Conservation (phyloP, 768 basidiomycete genomes). For the Naganishia randhawae region DNA sequence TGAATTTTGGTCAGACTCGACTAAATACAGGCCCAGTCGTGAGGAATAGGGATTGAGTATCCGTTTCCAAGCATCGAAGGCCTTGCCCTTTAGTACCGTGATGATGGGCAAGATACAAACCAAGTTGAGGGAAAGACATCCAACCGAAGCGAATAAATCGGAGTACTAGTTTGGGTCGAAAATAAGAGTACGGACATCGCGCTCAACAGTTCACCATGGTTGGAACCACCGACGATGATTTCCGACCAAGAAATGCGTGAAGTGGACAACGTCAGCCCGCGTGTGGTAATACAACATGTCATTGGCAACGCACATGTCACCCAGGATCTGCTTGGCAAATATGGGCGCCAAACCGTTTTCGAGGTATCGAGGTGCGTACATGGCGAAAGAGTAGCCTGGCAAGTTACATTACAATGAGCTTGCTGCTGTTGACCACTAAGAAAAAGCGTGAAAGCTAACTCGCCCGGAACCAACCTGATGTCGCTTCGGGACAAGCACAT, state of each 20-base stretch:
- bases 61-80: slow-evolving; percentile 37
- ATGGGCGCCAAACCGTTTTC: slow-evolving; percentile 38
- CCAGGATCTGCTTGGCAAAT: slow-evolving; percentile 40
- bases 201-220: slow-evolving; percentile 36
- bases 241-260: slow-evolving; percentile 35
- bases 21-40: slow-evolving; percentile 48
- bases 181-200: slow-evolving; percentile 1
- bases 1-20: slow-evolving; percentile 36
- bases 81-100: slow-evolving; percentile 29
- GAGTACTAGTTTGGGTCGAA: slow-evolving; percentile 32
- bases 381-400: slow-evolving; percentile 31
- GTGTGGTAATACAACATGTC: not conserved
- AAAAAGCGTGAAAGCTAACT: not conserved
- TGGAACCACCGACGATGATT: slow-evolving; percentile 45
- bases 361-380: slow-evolving; percentile 42
- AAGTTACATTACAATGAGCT: not conserved
- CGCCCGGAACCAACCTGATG: slow-evolving; percentile 29
- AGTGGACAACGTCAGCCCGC: not conserved
- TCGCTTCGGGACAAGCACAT: slow-evolving; percentile 27
- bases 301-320: slow-evolving; percentile 16
- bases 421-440: not conserved
- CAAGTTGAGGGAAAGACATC: slow-evolving; percentile 39
- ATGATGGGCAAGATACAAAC: slow-evolving; percentile 42
- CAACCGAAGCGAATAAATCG: slow-evolving; percentile 36
- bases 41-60: slow-evolving; percentile 39